Conservation (phyloP, 768 basidiomycete genomes). For the Agaricus bisporus region DNA sequence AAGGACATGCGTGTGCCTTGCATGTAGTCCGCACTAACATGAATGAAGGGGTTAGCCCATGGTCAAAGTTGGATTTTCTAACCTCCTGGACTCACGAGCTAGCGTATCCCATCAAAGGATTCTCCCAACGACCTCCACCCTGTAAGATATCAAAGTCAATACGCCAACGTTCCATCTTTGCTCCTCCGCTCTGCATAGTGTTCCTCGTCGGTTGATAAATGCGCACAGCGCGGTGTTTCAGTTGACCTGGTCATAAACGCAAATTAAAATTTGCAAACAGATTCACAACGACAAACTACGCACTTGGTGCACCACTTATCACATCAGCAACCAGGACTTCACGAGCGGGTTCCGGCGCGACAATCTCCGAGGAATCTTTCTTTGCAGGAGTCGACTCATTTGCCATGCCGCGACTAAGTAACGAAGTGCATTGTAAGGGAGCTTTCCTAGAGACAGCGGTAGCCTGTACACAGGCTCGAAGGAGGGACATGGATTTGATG, state of each 20-base stretch:
- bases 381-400: constrained; percentile 22
- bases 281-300: constrained; percentile 18
- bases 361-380: constrained; percentile 25
- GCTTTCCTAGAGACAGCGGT: constrained; percentile 20
- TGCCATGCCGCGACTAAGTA: constrained; percentile 22
- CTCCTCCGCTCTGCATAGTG: constrained; percentile 91
- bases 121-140: constrained; percentile 94
- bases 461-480: constrained; percentile 37
- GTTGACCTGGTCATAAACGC: constrained; percentile 47
- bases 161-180: constrained; percentile 84
- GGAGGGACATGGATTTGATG: constrained; percentile 44
- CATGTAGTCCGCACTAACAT: constrained; percentile 85
- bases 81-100: constrained; percentile 62
- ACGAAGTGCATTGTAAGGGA: constrained; percentile 14
- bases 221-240: constrained; percentile 81
- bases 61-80: neutral
- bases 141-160: constrained; percentile 92
- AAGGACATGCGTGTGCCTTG: constrained; percentile 85
- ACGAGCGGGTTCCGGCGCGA: constrained; percentile 34
- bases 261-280: neutral
- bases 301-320: constrained; percentile 84
- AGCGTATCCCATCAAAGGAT: constrained; percentile 95
- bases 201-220: constrained; percentile 92
- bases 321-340: constrained; percentile 75
- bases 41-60: neutral